Evolutionary conservation across 805 yeast genomes (phyloP).

Genomic region (Vanderwaltozyma verrucispora): DNA sequence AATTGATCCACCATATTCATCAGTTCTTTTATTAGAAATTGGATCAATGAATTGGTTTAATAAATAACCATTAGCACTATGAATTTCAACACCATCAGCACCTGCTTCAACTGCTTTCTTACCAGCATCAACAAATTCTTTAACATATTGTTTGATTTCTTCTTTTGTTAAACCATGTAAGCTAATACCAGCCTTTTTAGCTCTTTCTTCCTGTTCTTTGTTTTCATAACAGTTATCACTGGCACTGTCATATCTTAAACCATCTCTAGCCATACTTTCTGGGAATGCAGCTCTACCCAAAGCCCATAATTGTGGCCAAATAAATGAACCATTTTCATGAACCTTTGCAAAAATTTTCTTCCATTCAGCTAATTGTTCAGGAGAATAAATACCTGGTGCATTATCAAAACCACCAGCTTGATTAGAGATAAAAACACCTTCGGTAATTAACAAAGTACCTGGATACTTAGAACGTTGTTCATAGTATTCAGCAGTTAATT

Average conservation of each 20-base stretch:
- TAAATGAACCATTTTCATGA: constrained; percentile 38
- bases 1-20: constrained; percentile 44
- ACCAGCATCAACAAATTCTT: constrained; percentile 38
- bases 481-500: constrained; percentile 40
- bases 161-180: constrained; percentile 23
- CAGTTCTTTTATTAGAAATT: constrained; percentile 35
- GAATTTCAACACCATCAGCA: constrained; percentile 56
- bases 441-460: constrained; percentile 46
- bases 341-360: constrained; percentile 36
- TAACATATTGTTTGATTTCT: constrained; percentile 32
- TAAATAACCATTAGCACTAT: constrained; percentile 57
- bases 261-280: constrained; percentile 26
- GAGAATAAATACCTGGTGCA: constrained; percentile 41
- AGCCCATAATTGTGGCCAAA: constrained; percentile 43
- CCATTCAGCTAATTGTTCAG: constrained; percentile 40
- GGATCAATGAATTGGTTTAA: constrained; percentile 44
- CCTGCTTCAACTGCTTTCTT: constrained; percentile 26
- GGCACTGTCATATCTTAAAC: constrained; percentile 31
- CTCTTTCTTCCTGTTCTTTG: constrained; percentile 28
- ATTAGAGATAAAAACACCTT: constrained; percentile 41
- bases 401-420: constrained; percentile 31
- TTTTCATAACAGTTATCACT: constrained; percentile 27
- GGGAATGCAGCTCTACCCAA: constrained; percentile 35
- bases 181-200: constrained; percentile 22
- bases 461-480: constrained; percentile 40